Base-by-base conservation (phyloP, 2,329 filamentous ascomycete genomes). In the Podosphaera xanthii region DNA sequence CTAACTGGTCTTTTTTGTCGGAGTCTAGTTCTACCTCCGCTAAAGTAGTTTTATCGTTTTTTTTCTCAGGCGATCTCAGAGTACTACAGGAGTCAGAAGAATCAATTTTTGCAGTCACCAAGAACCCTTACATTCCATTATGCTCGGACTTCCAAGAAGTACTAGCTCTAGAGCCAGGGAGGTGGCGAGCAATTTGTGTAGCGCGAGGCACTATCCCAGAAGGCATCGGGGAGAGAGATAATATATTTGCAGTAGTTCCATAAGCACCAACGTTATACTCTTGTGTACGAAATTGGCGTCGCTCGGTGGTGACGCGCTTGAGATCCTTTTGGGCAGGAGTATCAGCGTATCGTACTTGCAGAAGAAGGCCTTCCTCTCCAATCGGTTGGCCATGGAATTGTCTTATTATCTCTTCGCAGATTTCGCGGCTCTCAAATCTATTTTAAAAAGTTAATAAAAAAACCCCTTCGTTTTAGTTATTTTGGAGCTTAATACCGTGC, bases 291-390 rank as follows among this genome's bases (percentile, higher is more conserved):
- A 95, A 97, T 68, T 94, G 88, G 62, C 92, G 89, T 60, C 90
- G 87, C 70, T 95, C 89, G 38, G 92, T 89, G 49, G 91, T 97
- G 69, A 96, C 86, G 63, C 92, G 86, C 78, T 98, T 98, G 65
- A 98, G 78, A 69, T 92, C 82, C 63, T 98, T 98, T 72, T 98
- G 92, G 62, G 91, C 86, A 59, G 92, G 87, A 44, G 92, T 98
- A 69, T 98, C 92, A 63, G 94, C 91, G 70, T 94, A 98, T 64
- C 92, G 90, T 65, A 98, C 89, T 72, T 96, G 90, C 72, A 92
- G 81, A 63, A 90, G 83, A 64, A 92, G 80, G 35, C 84, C 82
- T 67, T 94, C 87, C 40, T 86, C 82, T 48, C 86, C 86, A 64
- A 87, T 78, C 36, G 79, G 74, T 65, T 83, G 75, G 63, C 92